Evolutionary conservation across 129 eudicot genomes (phyloP).

Genomic region (Saposhnikovia divaricata): DNA sequence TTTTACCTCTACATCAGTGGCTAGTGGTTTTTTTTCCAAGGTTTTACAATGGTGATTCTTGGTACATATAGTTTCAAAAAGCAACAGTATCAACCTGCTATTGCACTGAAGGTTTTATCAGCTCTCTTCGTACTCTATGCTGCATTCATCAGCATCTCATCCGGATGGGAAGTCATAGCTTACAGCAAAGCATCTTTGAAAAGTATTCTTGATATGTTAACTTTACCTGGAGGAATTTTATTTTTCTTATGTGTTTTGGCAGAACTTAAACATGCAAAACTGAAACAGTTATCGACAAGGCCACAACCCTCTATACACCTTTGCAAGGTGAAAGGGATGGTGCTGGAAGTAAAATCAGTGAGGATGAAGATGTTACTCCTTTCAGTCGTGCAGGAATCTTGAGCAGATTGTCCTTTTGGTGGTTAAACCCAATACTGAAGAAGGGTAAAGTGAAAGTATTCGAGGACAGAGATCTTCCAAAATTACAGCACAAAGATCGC

Average conservation of each 20-base stretch:
- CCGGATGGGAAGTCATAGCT: background rate
- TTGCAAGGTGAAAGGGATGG: conserved; percentile 16
- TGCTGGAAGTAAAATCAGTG: background rate
- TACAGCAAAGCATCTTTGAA: background rate
- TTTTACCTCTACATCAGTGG: background rate
- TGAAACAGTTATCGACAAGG: background rate
- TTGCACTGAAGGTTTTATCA: conserved; percentile 15
- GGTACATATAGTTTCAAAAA: background rate
- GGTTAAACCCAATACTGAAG: conserved; percentile 46
- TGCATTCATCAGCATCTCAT: conserved; percentile 1
- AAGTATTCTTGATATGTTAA: conserved; percentile 9
- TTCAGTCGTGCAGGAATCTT: conserved; percentile 37
- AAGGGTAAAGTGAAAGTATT: conserved; percentile 51
- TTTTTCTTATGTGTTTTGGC: conserved; percentile 20
- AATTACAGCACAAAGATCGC: conserved; percentile 29
- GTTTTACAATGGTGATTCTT: background rate
- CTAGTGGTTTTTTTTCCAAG: conserved; percentile 1
- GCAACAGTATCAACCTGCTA: background rate
- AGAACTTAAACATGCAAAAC: conserved; percentile 5
- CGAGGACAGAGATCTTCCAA: conserved; percentile 45
- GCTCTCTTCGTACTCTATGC: conserved; percentile 10
- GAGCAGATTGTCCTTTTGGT: conserved; percentile 51
- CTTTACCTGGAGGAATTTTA: conserved; percentile 18
- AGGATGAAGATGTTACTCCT: conserved; percentile 35
- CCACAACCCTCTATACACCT: conserved; percentile 26